Conservation (phyloP, 306 rosid species). For the Argentina anserina region DNA sequence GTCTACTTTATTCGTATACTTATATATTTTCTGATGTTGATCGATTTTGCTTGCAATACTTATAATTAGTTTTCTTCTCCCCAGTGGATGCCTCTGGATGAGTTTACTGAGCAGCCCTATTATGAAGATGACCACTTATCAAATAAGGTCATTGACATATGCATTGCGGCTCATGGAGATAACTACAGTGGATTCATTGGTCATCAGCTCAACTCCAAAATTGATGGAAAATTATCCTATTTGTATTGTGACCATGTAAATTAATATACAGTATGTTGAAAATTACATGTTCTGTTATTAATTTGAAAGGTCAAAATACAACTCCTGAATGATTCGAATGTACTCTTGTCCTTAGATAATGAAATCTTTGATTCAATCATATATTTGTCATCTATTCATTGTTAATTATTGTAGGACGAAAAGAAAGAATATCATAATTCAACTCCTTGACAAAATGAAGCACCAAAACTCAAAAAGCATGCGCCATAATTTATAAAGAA, state of each 20-base stretch:
- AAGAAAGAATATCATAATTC: background rate
- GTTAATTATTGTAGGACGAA: background rate
- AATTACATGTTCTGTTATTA: background rate
- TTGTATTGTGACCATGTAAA: conserved; percentile 17
- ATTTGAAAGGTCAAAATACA: background rate
- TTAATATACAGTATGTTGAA: background rate
- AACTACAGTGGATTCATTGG: conserved; percentile 29
- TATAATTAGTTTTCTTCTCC: background rate
- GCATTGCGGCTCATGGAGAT: conserved; percentile 29
- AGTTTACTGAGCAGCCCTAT: conserved; percentile 21
- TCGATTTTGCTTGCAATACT: background rate
- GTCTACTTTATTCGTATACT: background rate
- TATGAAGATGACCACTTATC: conserved; percentile 36
- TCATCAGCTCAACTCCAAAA: conserved; percentile 26
- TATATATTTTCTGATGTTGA: background rate
- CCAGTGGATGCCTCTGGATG: conserved; percentile 40
- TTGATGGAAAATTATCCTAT: conserved; percentile 25
- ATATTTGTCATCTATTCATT: background rate
- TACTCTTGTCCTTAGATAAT: background rate
- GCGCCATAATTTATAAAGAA: too few species aligned
- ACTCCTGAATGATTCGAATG: background rate
- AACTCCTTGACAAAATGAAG: background rate
- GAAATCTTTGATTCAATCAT: background rate
- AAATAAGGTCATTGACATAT: conserved; percentile 25
- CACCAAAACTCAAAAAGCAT: background rate